Evolutionary conservation across 345 rosid genomes (phyloP).

Genomic region (Mangifera indica): DNA sequence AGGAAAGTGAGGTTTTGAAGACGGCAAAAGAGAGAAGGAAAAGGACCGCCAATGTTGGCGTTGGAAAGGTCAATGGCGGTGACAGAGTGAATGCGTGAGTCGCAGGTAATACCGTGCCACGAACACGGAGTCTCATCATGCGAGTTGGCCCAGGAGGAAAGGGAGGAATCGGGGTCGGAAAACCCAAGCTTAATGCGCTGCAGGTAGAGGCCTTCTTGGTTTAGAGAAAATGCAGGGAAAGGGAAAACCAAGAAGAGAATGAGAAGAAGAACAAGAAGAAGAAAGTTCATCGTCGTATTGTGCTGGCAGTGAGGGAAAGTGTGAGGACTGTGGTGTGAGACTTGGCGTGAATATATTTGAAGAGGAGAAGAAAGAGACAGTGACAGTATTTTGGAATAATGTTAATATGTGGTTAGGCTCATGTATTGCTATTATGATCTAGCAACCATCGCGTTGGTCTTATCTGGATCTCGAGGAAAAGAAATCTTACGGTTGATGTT

Average conservation of each 20-base stretch:
- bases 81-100: slow-evolving; percentile 41
- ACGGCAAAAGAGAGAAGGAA: slow-evolving; percentile 68
- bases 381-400: neutral
- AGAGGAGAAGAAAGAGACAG: neutral
- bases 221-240: slow-evolving; percentile 33
- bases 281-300: neutral
- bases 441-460: neutral
- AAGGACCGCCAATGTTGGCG: slow-evolving; percentile 62
- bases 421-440: neutral
- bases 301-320: neutral
- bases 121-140: slow-evolving; percentile 49
- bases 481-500: neutral
- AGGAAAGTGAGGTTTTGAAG: slow-evolving; percentile 55
- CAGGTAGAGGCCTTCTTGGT: slow-evolving; percentile 68
- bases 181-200: slow-evolving; percentile 44
- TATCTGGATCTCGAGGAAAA: slow-evolving; percentile 6
- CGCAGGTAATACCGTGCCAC: slow-evolving; percentile 61
- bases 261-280: slow-evolving; percentile 32
- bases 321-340: neutral
- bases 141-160: slow-evolving; percentile 55
- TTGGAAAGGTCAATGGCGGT: slow-evolving; percentile 63
- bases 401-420: neutral
- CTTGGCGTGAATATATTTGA: neutral
- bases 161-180: slow-evolving; percentile 55
- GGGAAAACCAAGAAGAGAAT: slow-evolving; percentile 19